A percentile compares a stretch with the other conserved stretches of the same genome.
Conservation (phyloP, 768 basidiomycete genomes). For the Hydnomerulius pinastri region DNA sequence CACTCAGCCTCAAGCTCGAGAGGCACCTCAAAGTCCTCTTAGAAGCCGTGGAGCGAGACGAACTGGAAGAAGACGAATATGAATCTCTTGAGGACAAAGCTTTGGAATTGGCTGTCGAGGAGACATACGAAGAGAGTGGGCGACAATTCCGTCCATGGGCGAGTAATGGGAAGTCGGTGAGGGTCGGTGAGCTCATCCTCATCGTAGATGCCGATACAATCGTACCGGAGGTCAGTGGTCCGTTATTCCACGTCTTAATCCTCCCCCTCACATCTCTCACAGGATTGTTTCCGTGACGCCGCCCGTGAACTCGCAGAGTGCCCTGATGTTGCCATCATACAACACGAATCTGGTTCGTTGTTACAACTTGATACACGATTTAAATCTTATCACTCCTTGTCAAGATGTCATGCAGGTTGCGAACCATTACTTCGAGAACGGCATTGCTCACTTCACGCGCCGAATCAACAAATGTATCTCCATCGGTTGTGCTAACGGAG, state of each 20-base stretch:
- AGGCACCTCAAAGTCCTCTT: constrained; percentile 47
- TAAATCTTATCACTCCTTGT: constrained; percentile 27
- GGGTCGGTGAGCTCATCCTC: constrained; percentile 79
- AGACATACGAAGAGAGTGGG: constrained; percentile 63
- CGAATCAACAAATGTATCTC: constrained; percentile 86
- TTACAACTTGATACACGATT: not conserved
- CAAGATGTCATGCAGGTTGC: constrained; percentile 89
- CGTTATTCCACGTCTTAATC: not conserved
- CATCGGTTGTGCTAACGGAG: constrained; percentile 77
- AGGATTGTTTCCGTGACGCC: constrained; percentile 91
- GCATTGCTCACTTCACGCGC: constrained; percentile 90
- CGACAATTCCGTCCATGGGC: constrained; percentile 73
- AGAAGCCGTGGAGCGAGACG: constrained; percentile 38
- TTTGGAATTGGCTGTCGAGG: constrained; percentile 70
- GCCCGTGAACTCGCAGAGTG: constrained; percentile 81
- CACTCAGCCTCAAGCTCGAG: constrained; percentile 40
- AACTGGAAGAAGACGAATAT: constrained; percentile 42
- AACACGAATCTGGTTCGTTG: constrained; percentile 76
- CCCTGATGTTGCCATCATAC: constrained; percentile 89
- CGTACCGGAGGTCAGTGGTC: constrained; percentile 60
- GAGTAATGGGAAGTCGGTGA: constrained; percentile 69
- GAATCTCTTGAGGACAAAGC: constrained; percentile 65
- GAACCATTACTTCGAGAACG: constrained; percentile 87
- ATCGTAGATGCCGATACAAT: constrained; percentile 89
- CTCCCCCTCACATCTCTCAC: not conserved